Evolutionary conservation across 2,329 filamentous ascomycete genomes (phyloP), one percentile per base, ranked within the genome.

Genomic region (Fusarium compactum): DNA sequence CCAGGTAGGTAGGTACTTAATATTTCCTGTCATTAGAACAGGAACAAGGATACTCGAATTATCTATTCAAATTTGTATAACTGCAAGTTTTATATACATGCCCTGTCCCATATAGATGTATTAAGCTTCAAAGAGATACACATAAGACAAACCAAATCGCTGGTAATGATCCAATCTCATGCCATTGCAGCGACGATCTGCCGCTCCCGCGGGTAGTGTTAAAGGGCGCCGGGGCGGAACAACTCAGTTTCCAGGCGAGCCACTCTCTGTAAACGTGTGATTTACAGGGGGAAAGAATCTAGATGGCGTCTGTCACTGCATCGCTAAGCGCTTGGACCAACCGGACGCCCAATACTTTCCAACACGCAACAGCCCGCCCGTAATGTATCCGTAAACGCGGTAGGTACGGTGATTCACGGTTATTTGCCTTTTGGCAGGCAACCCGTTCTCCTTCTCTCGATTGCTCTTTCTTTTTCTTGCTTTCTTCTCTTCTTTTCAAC

Each of bases 281-380:
- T 9, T 52, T 52, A 52, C 57, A 61, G 34, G 15, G 45, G 32
- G 12, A 30, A 27, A n/a, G 18, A 38, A 38, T 38, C 34, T 16
- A 32, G 22, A 58, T 16, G 52, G 43, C 45, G 48, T 48, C 40
- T 57, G 38, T 38, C 44, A 38, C 51, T 27, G n/a, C 55, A 52
- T 47, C 52, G 40, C 50, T 38, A 62, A 57, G 53, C 62, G 61
- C 51, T 63, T 46, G 55, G 63, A 48, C 73, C 73, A 75, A 75
- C 74, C 53, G 67, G 51, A 57, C 50, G 59, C 34, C 41, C 22
- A 44, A 16, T 24, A 44, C 20, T 16, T 44, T 16, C 20, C 20
- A 22, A 44, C 41, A 44, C 48, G 20, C 32, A 55, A 48, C 65
- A 56, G 65, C 65, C 50, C 29, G 43, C 24, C 34, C 34, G 18